Conservation (phyloP, 345 rosid species). For the Turnera subulata region DNA sequence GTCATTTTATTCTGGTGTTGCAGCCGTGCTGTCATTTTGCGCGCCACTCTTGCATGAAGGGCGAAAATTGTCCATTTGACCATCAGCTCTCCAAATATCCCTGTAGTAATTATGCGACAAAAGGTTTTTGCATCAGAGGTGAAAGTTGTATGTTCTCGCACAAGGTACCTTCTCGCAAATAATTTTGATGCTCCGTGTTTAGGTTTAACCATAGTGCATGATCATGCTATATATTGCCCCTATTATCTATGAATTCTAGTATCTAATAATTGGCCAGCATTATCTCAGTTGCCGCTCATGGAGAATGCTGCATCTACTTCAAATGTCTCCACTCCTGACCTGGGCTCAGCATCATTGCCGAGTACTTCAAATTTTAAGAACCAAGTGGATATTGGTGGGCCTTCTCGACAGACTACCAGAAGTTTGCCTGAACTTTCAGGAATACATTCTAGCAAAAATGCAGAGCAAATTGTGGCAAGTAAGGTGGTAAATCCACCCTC, state of each 20-base stretch:
- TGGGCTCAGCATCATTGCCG: constrained; percentile 19
- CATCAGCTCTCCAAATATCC: constrained; percentile 85
- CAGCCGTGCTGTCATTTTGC: constrained; percentile 94
- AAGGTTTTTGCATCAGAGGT: constrained; percentile 72
- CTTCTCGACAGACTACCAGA: constrained; percentile 13
- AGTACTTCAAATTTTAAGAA: constrained; percentile 22
- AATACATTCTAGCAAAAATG: constrained; percentile 15
- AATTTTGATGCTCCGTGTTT: not conserved
- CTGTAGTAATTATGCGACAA: constrained; percentile 47
- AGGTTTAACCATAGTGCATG: not conserved
- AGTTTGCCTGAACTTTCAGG: constrained; percentile 10
- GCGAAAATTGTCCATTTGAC: constrained; percentile 84
- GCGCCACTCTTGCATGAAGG: constrained; percentile 81
- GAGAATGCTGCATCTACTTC: constrained; percentile 27
- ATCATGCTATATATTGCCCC: not conserved
- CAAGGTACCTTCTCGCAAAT: constrained; percentile 45
- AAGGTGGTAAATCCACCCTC: constrained; percentile 14
- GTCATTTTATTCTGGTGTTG: constrained; percentile 26
- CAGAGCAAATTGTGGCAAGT: constrained; percentile 17
- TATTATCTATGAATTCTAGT: not conserved
- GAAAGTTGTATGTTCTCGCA: constrained; percentile 78
- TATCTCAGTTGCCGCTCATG: constrained; percentile 27
- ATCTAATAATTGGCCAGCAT: constrained; percentile 13
- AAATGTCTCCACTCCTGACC: constrained; percentile 18
- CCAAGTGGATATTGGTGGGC: constrained; percentile 19